These are phyloP conservation scores for sweet orange (Citrus sinensis) DNA, from an alignment of 345 rosid species.

Conservation along the genomic window DVS_A1.0 CM039166.1:12496001-12496500, in stretches of 20 bases:
- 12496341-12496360: no score
- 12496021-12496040: constrained; percentile 71
- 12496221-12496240: not conserved
- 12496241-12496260: not conserved
- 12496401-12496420: not conserved
- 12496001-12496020: constrained; percentile 97
- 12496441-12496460: no score
- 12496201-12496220: no score
- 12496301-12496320: not conserved
- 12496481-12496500: no score
- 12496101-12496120: constrained; percentile 56
- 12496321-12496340: not conserved
- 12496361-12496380: not conserved
- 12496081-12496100: constrained; percentile 77
- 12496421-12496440: not conserved
- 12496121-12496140: constrained; percentile 20
- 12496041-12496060: constrained; percentile 81
- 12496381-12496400: not conserved
- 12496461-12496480: no score
- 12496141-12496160: not conserved
- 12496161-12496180: not conserved
- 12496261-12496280: not conserved
- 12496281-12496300: not conserved
- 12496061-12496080: constrained; percentile 89
- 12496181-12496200: not conserved